These are phyloP conservation scores for Vaccinium macrocarpon DNA, from an alignment of 148 eudicot species.

Conservation along the genomic window DNA sequence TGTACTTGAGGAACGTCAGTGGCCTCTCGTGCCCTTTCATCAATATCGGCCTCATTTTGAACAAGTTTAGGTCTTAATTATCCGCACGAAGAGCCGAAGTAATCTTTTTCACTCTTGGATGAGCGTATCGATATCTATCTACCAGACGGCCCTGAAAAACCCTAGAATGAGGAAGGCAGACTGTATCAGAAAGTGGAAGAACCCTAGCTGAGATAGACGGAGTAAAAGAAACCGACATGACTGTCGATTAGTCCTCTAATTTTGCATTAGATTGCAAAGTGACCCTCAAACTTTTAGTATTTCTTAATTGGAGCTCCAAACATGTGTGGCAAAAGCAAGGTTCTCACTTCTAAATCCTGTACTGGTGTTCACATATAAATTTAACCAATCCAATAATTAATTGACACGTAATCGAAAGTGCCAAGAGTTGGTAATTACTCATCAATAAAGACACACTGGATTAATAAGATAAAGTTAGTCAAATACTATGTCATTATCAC, in stretches of 20 bases:
- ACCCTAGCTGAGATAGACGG: not conserved
- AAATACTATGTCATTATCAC: too few relatives aligned
- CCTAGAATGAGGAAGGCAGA: not conserved
- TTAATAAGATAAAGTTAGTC: too few relatives aligned
- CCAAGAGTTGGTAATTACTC: too few relatives aligned
- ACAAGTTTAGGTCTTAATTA: not conserved
- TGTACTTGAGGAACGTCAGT: conserved; percentile 76
- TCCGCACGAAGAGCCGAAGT: not conserved
- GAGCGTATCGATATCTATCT: not conserved
- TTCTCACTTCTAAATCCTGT: too few relatives aligned
- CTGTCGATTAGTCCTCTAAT: not conserved
- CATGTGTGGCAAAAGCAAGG: not conserved
- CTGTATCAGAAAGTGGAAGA: not conserved
- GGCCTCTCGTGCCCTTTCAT: conserved; percentile 99
- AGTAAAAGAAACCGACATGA: not conserved
- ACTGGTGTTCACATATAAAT: too few relatives aligned
- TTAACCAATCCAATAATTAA: too few relatives aligned
- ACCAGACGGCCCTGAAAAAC: not conserved
- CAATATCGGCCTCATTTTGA: conserved; percentile 89
- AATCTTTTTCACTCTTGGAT: not conserved
- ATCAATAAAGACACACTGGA: too few relatives aligned
- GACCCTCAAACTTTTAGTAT: not conserved
- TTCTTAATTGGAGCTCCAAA: not conserved
- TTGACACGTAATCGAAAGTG: too few relatives aligned
- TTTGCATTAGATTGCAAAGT: not conserved